Evolutionary conservation across 805 yeast genomes (phyloP), one percentile per base, ranked within the genome.

Genomic region (Sungouiella thailandica): DNA sequence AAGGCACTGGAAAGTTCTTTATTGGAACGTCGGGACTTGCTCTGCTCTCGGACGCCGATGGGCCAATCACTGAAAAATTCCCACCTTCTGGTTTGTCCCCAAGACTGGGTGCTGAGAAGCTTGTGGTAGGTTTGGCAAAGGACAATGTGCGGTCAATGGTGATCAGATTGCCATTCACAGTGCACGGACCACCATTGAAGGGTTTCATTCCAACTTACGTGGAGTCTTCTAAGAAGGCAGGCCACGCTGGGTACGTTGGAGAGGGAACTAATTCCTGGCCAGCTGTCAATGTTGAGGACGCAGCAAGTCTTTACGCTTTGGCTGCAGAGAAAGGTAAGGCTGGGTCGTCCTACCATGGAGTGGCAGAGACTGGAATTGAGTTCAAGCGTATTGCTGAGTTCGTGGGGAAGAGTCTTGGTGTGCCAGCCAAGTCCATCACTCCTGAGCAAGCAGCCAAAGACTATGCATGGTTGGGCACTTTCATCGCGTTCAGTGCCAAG

Each of bases 191-290:
- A 10, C 50, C 45, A 1, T 62, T 57, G 31, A 30, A 37, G 4
- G 59, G 46, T 1, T 62, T 61, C 24, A 23, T 57, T 17, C 43
- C 55, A 2, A 8, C 19, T 6, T 28, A 52, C 8, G 31, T 43
- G 3, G 53, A 53, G 2, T 41, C 58, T 28, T 52, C 69, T n/a
- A 47, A 62, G 34, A 43, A 57, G 33, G 24, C 39, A 4, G 61
- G 61, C 2, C 48, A 49, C 18, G 57, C 62, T 8, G 39, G 55
- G 5, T 66, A 59, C 44, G 43, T 59, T 7, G 72, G 67, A 9
- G 62, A 54, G 20, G 65, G 62, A 14, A 35, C 40, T 9, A 53
- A 49, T 34, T 32, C 25, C 5, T 63, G 66, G 65, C 35, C 60
- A 2, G 57, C 61, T 5, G 58, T 53, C 24, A 48, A 57, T 32